Evolutionary conservation across 495 filamentous ascomycete genomes (phyloP).

Genomic region (Staphylotrichum tortipilum): DNA sequence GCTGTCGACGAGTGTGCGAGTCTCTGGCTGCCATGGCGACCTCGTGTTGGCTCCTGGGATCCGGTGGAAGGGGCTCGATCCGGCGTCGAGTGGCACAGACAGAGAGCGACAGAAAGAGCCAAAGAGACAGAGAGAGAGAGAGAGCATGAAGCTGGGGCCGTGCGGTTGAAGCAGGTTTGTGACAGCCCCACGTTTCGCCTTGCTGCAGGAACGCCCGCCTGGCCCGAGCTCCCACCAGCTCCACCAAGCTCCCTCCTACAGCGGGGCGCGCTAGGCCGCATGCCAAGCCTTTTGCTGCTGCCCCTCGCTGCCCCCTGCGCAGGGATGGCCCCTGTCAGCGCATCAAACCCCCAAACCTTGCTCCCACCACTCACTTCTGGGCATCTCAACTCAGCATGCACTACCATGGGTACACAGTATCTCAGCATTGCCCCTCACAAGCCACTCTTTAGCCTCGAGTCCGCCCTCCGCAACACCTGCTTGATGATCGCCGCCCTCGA

Average conservation of each 20-base stretch:
- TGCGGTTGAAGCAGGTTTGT: constrained; percentile 23
- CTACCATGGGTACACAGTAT: too few relatives aligned
- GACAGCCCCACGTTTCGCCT: constrained; percentile 23
- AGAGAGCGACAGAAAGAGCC: too few relatives aligned
- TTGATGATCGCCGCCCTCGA: constrained; percentile 14
- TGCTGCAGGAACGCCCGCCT: constrained; percentile 7
- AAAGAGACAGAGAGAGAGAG: too few relatives aligned
- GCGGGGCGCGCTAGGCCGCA: not conserved
- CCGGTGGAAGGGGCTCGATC: constrained; percentile 18
- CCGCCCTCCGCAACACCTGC: not conserved
- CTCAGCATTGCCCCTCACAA: not conserved
- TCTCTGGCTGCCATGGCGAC: not conserved
- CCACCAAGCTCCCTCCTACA: not conserved
- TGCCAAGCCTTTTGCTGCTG: too few relatives aligned
- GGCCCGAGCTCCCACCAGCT: constrained; percentile 2
- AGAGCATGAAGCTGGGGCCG: constrained; percentile 22
- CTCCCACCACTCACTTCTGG: not conserved
- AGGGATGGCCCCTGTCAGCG: constrained; percentile 9
- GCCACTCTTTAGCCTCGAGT: too few relatives aligned
- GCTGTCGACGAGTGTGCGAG: too few relatives aligned
- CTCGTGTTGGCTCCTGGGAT: constrained; percentile 9
- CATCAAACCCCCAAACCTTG: constrained; percentile 13
- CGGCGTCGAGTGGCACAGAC: constrained; percentile 15
- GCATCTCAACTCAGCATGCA: not conserved
- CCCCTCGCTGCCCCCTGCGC: not conserved